phyloP scores from a whole-genome alignment of 192 early-diverging fungal genomes.

The Martensiomyces pterosporus region DNA sequence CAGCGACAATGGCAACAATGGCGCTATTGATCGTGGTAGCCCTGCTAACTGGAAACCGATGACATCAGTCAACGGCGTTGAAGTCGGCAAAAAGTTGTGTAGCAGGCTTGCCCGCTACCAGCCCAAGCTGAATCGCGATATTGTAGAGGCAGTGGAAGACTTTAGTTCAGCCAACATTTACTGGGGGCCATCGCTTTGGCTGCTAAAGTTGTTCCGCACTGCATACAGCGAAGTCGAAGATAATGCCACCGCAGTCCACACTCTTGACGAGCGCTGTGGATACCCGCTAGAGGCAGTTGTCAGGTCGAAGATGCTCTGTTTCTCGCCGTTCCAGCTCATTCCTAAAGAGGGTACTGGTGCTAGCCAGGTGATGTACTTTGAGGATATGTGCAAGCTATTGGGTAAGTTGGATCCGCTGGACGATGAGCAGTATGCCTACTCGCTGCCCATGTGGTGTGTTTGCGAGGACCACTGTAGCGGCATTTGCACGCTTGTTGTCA shows the following conservation, averaged over 20 bases:
- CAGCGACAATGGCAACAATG: background rate
- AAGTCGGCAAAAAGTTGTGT: background rate
- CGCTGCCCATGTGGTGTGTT: slow-evolving; percentile 26
- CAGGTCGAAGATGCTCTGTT: slow-evolving; percentile 13
- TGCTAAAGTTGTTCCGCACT: slow-evolving; percentile 7
- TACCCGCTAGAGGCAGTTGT: background rate
- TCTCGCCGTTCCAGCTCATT: slow-evolving; percentile 21
- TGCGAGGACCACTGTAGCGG: slow-evolving; percentile 22
- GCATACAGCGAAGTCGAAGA: background rate
- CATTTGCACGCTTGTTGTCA: slow-evolving; percentile 30
- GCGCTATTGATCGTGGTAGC: too few species aligned
- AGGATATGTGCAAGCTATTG: too few species aligned
- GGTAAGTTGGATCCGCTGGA: too few species aligned
- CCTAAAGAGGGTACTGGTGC: too few species aligned
- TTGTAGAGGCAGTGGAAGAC: background rate
- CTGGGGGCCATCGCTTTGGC: slow-evolving; percentile 18
- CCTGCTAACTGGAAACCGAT: too few species aligned
- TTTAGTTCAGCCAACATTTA: slow-evolving; percentile 11
- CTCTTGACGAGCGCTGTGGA: background rate
- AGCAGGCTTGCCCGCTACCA: background rate
- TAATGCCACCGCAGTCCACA: background rate
- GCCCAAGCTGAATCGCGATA: background rate
- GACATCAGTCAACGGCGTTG: background rate
- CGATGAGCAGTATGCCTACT: slow-evolving; percentile 10
- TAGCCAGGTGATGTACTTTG: too few species aligned